Percentiles rank a stretch among this genome's conserved stretches.
phyloP scores from a whole-genome alignment of 2,329 filamentous ascomycete genomes.

The Fusarium sp. region DNA sequence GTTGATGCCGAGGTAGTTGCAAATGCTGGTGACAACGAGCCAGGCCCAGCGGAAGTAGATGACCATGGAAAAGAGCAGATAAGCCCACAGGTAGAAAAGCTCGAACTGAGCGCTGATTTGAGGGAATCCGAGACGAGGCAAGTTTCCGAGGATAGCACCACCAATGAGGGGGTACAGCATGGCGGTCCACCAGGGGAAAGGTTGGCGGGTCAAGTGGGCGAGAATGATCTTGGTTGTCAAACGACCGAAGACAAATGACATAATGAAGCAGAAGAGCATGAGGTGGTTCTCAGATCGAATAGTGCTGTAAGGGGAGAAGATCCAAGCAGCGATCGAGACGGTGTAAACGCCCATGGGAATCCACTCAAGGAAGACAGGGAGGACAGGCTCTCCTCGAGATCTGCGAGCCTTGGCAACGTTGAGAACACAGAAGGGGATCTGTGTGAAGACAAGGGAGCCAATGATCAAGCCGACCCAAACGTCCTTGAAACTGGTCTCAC shows the following conservation, averaged over 20 bases:
- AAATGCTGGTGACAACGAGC: conserved; percentile 90
- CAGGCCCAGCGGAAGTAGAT: conserved; percentile 95
- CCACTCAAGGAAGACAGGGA: conserved; percentile 93
- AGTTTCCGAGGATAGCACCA: conserved; percentile 84
- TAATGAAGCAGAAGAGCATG: conserved; percentile 89
- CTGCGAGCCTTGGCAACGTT: conserved; percentile 85
- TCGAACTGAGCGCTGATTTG: conserved; percentile 74
- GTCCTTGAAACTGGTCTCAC: conserved; percentile 81
- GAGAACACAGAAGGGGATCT: conserved; percentile 88
- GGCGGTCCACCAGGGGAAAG: conserved; percentile 96
- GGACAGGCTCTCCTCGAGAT: conserved; percentile 76
- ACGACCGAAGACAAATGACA: conserved; percentile 97
- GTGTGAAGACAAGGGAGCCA: conserved; percentile 72
- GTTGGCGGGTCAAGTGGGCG: conserved; percentile 90
- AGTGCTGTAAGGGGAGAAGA: conserved; percentile 88
- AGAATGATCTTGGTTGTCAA: conserved; percentile 99
- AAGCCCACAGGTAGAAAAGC: conserved; percentile 83
- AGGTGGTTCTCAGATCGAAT: conserved; percentile 87
- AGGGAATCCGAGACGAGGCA: conserved; percentile 79
- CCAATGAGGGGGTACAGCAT: conserved; percentile 88
- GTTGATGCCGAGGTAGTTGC: conserved; percentile 91
- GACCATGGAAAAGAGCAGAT: conserved; percentile 84
- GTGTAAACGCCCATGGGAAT: conserved; percentile 88
- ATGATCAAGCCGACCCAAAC: conserved; percentile 84
- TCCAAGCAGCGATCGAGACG: conserved; percentile 79